A percentile compares a stretch with the other conserved stretches of the same genome.
phyloP scores from a whole-genome alignment of 2,329 filamentous ascomycete species.

The Fusarium oxysporum region DNA sequence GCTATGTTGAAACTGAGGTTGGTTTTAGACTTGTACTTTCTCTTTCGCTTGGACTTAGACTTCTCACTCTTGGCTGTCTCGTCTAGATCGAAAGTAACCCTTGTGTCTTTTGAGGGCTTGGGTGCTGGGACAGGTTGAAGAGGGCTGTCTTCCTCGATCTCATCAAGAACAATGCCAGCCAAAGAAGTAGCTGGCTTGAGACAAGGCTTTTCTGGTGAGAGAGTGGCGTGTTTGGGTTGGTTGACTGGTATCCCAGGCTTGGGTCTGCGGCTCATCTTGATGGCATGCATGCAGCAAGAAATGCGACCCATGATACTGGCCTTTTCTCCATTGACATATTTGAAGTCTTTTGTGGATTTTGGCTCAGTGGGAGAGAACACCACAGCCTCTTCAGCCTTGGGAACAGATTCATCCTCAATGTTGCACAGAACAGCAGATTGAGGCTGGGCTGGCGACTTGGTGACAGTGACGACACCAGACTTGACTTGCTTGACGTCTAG shows the following conservation, averaged over 20 bases:
- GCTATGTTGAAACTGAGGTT: background rate
- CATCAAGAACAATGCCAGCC: background rate
- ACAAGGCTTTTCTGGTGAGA: background rate
- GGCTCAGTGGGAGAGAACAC: background rate
- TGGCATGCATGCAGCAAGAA: too few species aligned
- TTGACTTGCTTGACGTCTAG: background rate
- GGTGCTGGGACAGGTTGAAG: background rate
- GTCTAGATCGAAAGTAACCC: background rate
- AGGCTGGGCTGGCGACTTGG: background rate
- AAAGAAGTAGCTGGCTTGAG: background rate
- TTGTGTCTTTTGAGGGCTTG: background rate
- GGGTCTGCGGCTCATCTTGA: background rate
- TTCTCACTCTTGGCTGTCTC: background rate
- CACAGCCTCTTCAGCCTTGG: background rate
- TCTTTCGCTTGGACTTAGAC: background rate
- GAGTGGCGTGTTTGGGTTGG: background rate
- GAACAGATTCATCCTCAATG: background rate
- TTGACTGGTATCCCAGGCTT: background rate
- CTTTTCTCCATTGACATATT: background rate
- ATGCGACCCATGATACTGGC: accelerated
- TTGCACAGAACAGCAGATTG: background rate
- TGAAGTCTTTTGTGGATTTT: too few species aligned
- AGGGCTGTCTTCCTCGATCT: background rate
- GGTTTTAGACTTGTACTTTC: background rate
- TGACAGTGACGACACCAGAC: background rate